phyloP scores from a whole-genome alignment of 805 yeast genomes.

The Hyphopichia homilentoma region DNA sequence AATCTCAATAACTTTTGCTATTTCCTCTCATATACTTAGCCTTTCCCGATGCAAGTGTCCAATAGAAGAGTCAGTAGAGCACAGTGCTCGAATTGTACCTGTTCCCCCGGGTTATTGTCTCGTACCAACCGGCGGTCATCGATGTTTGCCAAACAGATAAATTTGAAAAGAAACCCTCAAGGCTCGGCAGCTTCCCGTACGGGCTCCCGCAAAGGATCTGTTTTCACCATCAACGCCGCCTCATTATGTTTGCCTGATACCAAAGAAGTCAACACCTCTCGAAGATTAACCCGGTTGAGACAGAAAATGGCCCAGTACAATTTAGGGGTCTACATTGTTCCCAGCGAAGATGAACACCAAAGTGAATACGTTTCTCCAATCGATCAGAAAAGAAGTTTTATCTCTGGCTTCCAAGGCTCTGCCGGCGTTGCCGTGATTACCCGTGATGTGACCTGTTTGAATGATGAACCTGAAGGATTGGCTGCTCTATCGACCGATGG shows the following conservation, averaged over 20 bases:
- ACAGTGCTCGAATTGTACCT: constrained; percentile 71
- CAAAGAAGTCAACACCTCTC: constrained; percentile 57
- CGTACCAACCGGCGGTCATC: constrained; percentile 62
- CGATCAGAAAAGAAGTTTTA: constrained; percentile 55
- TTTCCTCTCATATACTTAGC: no score
- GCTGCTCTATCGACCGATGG: constrained; percentile 60
- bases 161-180: constrained; percentile 22
- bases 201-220: constrained; percentile 37
- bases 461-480: constrained; percentile 49
- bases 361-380: constrained; percentile 53
- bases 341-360: constrained; percentile 64
- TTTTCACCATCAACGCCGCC: constrained; percentile 39
- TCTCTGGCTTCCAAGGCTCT: constrained; percentile 58
- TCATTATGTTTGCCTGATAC: constrained; percentile 39
- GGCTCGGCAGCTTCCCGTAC: constrained; percentile 20
- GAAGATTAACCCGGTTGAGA: constrained; percentile 62
- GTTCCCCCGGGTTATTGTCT: constrained; percentile 77
- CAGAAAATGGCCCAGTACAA: constrained; percentile 43
- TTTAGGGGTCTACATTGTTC: constrained; percentile 54
- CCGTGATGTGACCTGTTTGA: constrained; percentile 49
- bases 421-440: constrained; percentile 61
- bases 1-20: no score
- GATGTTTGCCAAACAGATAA: constrained; percentile 42
- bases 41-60: constrained; percentile 2
- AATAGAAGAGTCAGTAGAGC: constrained; percentile 33